Conservation (phyloP, 2,329 filamentous ascomycete genomes). For the Claviceps maximensis region DNA sequence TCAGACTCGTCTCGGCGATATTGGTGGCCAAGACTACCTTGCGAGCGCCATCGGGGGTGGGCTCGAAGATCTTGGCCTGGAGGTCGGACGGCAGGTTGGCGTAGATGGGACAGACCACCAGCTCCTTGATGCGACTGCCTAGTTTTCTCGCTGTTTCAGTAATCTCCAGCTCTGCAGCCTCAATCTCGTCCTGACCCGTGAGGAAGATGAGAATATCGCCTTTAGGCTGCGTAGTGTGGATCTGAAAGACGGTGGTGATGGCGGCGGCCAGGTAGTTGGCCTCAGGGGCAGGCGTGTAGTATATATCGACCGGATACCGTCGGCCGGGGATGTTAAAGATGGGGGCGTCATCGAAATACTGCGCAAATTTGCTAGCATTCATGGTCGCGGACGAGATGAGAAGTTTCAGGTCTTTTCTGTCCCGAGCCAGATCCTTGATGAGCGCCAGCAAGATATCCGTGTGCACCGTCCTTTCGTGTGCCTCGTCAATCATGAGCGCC, state of each 20-base stretch:
- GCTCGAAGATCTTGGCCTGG: conserved; percentile 89
- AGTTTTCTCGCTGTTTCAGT: conserved; percentile 78
- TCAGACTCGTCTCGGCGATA: conserved; percentile 91
- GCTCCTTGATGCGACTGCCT: conserved; percentile 68
- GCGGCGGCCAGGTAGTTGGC: conserved; percentile 87
- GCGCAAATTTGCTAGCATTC: conserved; percentile 82
- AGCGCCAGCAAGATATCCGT: conserved; percentile 84
- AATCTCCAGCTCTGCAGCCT: conserved; percentile 71
- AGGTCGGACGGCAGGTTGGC: conserved; percentile 83
- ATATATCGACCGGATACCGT: conserved; percentile 78
- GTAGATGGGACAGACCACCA: conserved; percentile 89
- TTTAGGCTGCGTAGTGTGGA: conserved; percentile 71
- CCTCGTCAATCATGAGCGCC: conserved; percentile 91
- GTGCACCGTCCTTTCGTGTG: conserved; percentile 83
- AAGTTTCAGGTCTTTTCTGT: conserved; percentile 73
- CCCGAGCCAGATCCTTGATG: conserved; percentile 75
- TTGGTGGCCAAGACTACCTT: conserved; percentile 95
- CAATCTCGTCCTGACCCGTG: conserved; percentile 93
- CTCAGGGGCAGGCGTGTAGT: conserved; percentile 81
- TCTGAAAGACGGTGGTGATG: conserved; percentile 89
- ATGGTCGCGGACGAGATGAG: conserved; percentile 91
- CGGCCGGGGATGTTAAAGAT: conserved; percentile 92
- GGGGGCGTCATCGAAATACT: conserved; percentile 83
- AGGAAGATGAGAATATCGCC: conserved; percentile 93
- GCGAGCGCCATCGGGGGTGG: conserved; percentile 68